Evolutionary conservation across 2,329 filamentous ascomycete genomes (phyloP), one percentile per base, ranked within the genome.

Genomic region (Verticillium nonalfalfae): DNA sequence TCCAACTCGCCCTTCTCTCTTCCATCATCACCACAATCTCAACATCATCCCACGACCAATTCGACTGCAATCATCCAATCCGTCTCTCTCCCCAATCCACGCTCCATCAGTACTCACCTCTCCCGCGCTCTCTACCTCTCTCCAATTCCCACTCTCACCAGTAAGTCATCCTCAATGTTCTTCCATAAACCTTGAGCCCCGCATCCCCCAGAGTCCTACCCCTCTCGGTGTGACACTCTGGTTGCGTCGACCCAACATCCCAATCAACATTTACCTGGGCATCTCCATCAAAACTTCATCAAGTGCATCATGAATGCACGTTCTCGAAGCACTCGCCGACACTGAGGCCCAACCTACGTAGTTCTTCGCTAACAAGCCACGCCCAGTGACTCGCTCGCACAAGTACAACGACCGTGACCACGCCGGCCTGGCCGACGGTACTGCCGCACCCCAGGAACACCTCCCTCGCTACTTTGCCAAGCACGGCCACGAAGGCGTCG

Each of bases 331-430:
- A 21, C 10, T 21, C n/a, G 26, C 10, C 34, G 55, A 4, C 34
- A 15, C 15, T 15, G 38, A 26, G 18, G 34, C 18, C n/a, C 15
- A n/a, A 11, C n/a, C 6, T 45, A 1, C 39, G 14, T 26, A 15
- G 14, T 15, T 58, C 3, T 54, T 31, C 34, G 54, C 67, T 68
- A 64, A 67, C 60, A 61, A 56, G 15, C 57, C 14, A 1, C 34
- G 52, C 18, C 14, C 69, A 97, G 93, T 99, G 94, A 97, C 95
- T 81, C 94, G 95, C 76, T 96, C 94, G 67, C 91, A 94, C 86
- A 99, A 98, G 83, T 86, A 84, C 81, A 96, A 93, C 80, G 92
- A 96, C 78, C 93, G 93, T 79, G 90, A 96, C 82, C 90, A 97
- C 80, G 86, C 87, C 70, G 90, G 85, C 71, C 79, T 91, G 68